These are phyloP conservation scores for Bondarzewia mesenterica DNA, from an alignment of 1,284 basidiomycete genomes.

Conservation along the genomic window DNA sequence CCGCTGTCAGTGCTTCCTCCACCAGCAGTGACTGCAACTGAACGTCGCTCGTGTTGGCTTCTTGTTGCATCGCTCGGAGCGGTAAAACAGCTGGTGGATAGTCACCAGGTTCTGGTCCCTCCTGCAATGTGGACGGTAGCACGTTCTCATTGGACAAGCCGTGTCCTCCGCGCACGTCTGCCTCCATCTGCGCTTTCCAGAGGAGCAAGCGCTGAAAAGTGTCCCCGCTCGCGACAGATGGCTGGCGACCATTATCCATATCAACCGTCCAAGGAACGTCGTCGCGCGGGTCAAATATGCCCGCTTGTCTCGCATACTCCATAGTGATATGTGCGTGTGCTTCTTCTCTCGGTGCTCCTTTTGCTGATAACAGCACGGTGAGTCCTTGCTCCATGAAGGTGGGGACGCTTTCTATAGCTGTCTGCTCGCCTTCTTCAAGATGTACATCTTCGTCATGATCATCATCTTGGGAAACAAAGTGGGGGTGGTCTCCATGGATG, in stretches of 20 bases:
- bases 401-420: neutral
- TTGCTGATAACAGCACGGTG: neutral
- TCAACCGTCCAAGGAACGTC: neutral
- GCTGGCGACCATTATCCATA: neutral
- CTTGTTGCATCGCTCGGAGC: too few species aligned
- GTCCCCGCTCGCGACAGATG: neutral
- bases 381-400: too few species aligned
- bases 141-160: neutral
- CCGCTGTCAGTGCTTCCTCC: neutral
- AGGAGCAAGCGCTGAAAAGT: neutral
- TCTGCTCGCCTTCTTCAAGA: neutral
- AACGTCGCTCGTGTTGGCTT: neutral
- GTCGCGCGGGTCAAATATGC: neutral
- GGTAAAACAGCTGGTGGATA: too few species aligned
- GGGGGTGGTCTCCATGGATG: neutral
- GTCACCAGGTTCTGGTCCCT: too few species aligned
- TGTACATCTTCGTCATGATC: neutral
- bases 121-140: too few species aligned
- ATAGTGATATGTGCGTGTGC: neutral
- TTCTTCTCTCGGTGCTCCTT: neutral
- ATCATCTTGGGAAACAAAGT: neutral
- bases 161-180: neutral
- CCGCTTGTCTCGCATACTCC: neutral
- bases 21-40: neutral
- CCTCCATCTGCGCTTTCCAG: neutral